Base-by-base conservation (phyloP, 139 green algal species). In the Mesotaenium endlicherianum region DNA sequence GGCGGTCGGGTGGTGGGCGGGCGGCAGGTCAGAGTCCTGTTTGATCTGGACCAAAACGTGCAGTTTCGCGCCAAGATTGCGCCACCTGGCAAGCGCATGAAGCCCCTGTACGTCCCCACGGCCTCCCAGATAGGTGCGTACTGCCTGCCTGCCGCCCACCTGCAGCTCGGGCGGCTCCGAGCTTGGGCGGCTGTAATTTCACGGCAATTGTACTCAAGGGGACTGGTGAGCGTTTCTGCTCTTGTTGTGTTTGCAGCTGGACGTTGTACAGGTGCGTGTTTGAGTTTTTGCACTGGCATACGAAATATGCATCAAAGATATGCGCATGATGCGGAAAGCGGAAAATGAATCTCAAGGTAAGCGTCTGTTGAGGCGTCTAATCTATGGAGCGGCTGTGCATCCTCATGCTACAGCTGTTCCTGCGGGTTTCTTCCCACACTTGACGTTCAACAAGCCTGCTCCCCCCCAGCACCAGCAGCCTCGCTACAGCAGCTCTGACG, bases 91-190 rank as follows among this genome's bases (percentile, higher is more conserved):
- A 26, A n/a, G 36, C 60, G 70, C 1, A 42, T 60, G 30, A 17
- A 39, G 41, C 93, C 93, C 3, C 89, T 95, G 38, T 94, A 93
- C 85, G 83, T 91, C 39, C 87, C 82, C 76, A 95, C 93, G 30
- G 91, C 93, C 11, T 81, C 75, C 38, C 93, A 96, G 80, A 90
- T 96, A 76, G 93, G 93, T 81, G 2, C 20, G 64, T 20, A 2
- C 2, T 82, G n/a, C n/a, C n/a, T n/a, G n/a, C n/a, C n/a, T n/a
- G n/a, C n/a, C n/a, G n/a, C n/a, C n/a, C n/a, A n/a, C n/a, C n/a
- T n/a, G n/a, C n/a, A n/a, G n/a, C n/a, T n/a, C n/a, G n/a, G 4
- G 57, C 31, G n/a, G 57, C 57, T 68, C 31, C 57, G 16, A 68
- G 57, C 14, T 11, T 26, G 8, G 8, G 8, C 14, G 47, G 8